Conservation (phyloP, 805 yeast genomes). For the Danielia oregonensis region DNA sequence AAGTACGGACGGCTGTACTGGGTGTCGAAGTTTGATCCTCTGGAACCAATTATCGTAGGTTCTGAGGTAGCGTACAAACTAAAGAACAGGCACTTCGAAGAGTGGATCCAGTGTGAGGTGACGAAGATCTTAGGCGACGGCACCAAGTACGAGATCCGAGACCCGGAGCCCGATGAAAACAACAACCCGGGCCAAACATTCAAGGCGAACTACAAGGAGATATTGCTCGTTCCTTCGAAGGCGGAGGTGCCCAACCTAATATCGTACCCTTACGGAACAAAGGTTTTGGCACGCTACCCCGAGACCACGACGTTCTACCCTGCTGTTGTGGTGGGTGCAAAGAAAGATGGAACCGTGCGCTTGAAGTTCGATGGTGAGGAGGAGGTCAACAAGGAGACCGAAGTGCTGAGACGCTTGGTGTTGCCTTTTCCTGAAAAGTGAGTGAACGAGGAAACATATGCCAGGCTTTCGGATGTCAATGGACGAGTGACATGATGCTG, state of each 20-base stretch:
- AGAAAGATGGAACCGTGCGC: constrained; percentile 71
- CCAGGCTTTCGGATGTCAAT: too few species aligned
- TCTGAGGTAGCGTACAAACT: constrained; percentile 88
- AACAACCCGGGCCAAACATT: constrained; percentile 84
- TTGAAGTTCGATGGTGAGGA: constrained; percentile 94
- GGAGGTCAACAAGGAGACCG: constrained; percentile 92
- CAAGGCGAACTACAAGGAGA: constrained; percentile 78
- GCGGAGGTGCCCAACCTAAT: constrained; percentile 39
- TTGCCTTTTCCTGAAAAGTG: constrained; percentile 58
- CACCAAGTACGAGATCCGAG: constrained; percentile 76
- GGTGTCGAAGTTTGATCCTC: constrained; percentile 56
- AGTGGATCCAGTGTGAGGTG: constrained; percentile 96
- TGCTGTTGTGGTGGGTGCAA: constrained; percentile 81
- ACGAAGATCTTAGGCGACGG: constrained; percentile 74
- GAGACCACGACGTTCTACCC: constrained; percentile 97
- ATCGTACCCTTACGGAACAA: constrained; percentile 69
- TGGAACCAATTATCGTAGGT: constrained; percentile 56
- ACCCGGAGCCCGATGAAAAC: constrained; percentile 95
- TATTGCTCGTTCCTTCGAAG: constrained; percentile 64
- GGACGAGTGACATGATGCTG: too few species aligned
- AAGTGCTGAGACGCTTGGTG: constrained; percentile 81
- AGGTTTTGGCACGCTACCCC: constrained; percentile 90
- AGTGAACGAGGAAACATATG: too few species aligned
- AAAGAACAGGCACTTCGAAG: constrained; percentile 67
- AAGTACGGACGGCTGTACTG: constrained; percentile 44